Percentiles rank a stretch among this genome's conserved stretches.
Conservation (phyloP, 139 green algal genomes). For the Choricystis sp. region DNA sequence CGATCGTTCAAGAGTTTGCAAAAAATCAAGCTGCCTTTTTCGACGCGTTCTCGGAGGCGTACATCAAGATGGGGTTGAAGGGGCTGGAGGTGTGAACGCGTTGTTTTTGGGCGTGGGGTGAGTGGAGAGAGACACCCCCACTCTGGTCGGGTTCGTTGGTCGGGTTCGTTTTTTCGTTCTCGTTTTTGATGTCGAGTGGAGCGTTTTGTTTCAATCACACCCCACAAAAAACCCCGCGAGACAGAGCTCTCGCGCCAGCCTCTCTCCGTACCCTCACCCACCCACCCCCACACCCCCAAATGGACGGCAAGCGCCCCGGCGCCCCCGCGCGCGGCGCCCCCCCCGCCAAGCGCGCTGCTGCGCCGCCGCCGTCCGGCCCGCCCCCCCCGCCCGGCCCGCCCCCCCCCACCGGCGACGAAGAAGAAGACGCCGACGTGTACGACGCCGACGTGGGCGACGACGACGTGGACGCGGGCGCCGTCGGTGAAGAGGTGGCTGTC, state of each 20-base stretch:
- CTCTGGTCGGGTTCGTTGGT: too few species aligned
- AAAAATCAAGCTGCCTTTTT: neutral
- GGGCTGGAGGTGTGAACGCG: neutral
- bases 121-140: too few species aligned
- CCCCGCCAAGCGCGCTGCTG: neutral
- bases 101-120: too few species aligned
- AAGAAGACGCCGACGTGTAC: neutral
- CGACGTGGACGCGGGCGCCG: neutral
- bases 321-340: too few species aligned
- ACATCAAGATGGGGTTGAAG: neutral
- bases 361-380: neutral
- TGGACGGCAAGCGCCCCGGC: neutral
- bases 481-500: neutral
- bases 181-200: too few species aligned
- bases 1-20: neutral
- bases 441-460: constrained; percentile 1
- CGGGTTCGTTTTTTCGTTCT: too few species aligned
- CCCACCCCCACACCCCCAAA: too few species aligned
- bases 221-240: too few species aligned
- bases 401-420: neutral
- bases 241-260: too few species aligned
- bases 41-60: neutral
- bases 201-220: too few species aligned
- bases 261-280: too few species aligned
- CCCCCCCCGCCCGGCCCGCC: too few species aligned